These are phyloP conservation scores for Lathyrus tuberosus DNA, from an alignment of 306 rosid genomes.

Conservation along the genomic window DNA sequence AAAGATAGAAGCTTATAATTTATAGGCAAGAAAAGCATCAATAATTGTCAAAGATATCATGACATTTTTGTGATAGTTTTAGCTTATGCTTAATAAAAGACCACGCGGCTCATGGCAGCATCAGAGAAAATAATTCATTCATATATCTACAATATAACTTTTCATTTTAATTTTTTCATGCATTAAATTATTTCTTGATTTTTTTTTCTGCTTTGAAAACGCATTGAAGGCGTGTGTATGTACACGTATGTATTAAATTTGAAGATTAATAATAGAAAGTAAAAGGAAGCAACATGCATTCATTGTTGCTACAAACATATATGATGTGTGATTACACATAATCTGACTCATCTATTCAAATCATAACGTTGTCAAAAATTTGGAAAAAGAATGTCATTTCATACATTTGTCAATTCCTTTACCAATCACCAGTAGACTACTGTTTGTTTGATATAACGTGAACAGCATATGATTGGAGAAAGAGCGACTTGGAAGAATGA, in stretches of 20 bases:
- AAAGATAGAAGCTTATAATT: background rate
- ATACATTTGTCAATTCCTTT: background rate
- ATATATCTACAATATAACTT: background rate
- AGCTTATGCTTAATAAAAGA: slow-evolving; percentile 60
- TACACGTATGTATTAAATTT: background rate
- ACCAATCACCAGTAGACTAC: slow-evolving; percentile 29
- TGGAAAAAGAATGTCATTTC: background rate
- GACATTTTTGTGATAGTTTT: slow-evolving; percentile 35
- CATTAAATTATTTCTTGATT: background rate
- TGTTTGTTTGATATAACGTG: slow-evolving; percentile 27
- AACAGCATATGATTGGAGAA: slow-evolving; percentile 33
- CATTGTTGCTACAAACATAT: background rate
- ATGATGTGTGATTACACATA: background rate
- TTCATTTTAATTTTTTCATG: background rate
- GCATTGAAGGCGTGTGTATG: background rate
- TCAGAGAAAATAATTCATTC: slow-evolving; percentile 44
- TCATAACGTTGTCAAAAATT: no score
- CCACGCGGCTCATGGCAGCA: slow-evolving; percentile 67
- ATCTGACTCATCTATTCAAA: background rate
- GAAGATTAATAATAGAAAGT: background rate
- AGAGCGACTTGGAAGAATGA: slow-evolving; percentile 50
- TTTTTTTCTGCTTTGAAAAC: background rate
- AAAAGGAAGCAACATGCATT: background rate
- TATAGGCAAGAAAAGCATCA: slow-evolving; percentile 31
- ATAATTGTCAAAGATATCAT: slow-evolving; percentile 33